Evolutionary conservation across 2,329 filamentous ascomycete genomes (phyloP).

Genomic region (Pyrenophora teres): DNA sequence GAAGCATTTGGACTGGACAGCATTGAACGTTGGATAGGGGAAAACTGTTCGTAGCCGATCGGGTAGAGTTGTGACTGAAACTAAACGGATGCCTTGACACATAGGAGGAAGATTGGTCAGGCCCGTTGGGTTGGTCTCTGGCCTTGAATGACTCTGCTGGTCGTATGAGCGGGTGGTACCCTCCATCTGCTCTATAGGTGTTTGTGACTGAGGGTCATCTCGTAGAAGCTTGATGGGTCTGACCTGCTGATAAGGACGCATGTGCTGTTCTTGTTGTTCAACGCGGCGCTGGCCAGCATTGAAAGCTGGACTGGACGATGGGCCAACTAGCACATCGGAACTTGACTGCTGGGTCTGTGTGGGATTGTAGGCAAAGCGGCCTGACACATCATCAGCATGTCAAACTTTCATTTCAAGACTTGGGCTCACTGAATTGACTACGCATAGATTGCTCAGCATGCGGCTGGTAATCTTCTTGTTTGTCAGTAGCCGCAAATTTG

Average conservation of each 20-base stretch:
- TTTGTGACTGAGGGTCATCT: not conserved
- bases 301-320: conserved; percentile 50
- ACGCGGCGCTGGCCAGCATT: conserved; percentile 42
- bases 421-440: conserved; percentile 12
- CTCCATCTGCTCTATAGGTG: not conserved
- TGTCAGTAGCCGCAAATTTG: not conserved
- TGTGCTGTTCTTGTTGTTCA: not conserved
- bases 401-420: not conserved
- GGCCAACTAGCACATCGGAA: conserved; percentile 34
- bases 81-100: conserved; percentile 64
- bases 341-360: conserved; percentile 28
- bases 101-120: conserved; percentile 36
- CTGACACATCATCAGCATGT: conserved; percentile 12
- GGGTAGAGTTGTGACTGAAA: conserved; percentile 65
- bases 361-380: conserved; percentile 31
- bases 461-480: conserved; percentile 2
- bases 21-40: conserved; percentile 76
- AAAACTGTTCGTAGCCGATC: conserved; percentile 73
- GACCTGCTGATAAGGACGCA: conserved; percentile 1
- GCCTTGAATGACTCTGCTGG: not conserved
- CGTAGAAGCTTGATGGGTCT: not conserved
- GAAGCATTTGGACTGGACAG: conserved; percentile 81
- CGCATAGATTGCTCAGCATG: conserved; percentile 4
- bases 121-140: not conserved
- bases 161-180: not conserved